A percentile compares a stretch with the other conserved stretches of the same genome.
phyloP scores from a whole-genome alignment of 805 yeast genomes.

The Wickerhamomyces ciferrii region DNA sequence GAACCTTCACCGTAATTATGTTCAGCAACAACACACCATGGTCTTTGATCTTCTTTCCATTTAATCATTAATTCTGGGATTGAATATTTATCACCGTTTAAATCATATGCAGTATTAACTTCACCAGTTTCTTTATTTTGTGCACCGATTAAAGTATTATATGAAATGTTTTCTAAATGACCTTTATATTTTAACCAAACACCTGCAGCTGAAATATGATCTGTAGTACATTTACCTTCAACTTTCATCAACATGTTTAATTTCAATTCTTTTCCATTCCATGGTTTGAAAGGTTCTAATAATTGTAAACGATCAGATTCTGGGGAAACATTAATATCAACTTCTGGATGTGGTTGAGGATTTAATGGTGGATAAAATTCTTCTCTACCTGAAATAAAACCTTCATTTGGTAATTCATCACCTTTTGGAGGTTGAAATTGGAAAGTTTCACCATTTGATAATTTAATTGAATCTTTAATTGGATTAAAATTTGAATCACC shows the following conservation, averaged over 20 bases:
- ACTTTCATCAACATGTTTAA: slow-evolving; percentile 81
- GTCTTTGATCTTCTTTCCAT: slow-evolving; percentile 81
- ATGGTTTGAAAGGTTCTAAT: slow-evolving; percentile 80
- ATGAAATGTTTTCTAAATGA: slow-evolving; percentile 89
- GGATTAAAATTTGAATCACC: slow-evolving; percentile 95
- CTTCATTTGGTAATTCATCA: slow-evolving; percentile 74
- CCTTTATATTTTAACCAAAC: slow-evolving; percentile 99
- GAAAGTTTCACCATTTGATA: slow-evolving; percentile 67
- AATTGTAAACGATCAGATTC: slow-evolving; percentile 89
- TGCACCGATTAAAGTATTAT: slow-evolving; percentile 95
- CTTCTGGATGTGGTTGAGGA: slow-evolving; percentile 59
- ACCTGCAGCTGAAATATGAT: slow-evolving; percentile 98
- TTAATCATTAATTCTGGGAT: slow-evolving; percentile 97
- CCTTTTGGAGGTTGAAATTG: slow-evolving; percentile 78
- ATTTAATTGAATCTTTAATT: slow-evolving; percentile 72
- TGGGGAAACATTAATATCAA: slow-evolving; percentile 69
- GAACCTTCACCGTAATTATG: slow-evolving; percentile 99
- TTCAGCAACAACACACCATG: slow-evolving; percentile 96
- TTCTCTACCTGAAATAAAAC: slow-evolving; percentile 71
- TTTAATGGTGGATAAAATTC: slow-evolving; percentile 71
- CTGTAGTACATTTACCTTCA: slow-evolving; percentile 97
- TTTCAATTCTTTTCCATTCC: slow-evolving; percentile 81
- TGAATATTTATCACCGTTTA: slow-evolving; percentile 68
- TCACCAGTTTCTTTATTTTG: slow-evolving; percentile 96
- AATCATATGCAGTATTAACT: slow-evolving; percentile 84